Base-by-base conservation (phyloP, 208 protist species). In the Trypanosoma theileri region DNA sequence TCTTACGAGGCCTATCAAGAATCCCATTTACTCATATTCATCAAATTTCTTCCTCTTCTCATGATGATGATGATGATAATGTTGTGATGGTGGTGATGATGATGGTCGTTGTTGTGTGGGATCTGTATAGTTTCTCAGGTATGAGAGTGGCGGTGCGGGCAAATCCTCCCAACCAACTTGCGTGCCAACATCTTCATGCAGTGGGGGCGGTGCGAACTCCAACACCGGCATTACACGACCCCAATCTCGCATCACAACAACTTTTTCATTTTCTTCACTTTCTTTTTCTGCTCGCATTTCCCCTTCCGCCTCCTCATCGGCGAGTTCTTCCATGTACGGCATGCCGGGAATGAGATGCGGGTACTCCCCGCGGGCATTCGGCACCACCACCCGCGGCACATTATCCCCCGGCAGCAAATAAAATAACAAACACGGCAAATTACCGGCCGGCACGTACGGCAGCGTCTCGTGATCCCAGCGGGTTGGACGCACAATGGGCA, bases 341-440 rank as follows among this genome's bases (percentile, higher is more conserved):
- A 92, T 74, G 6, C 89, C 89, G 3, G 86, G 82, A 17, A 89
- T 79, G 12, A 95, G 72, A 12, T 84, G 44, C 0, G 63, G 65
- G 60, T 86, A 95, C 77, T 89, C 89, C 16, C 89, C 89, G 11
- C 89, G 81, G 13, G 81, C 75, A 50, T 95, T 92, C 28, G 86
- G 86, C 66, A 87, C 83, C 19, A 59, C 67, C 40, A 89, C 79
- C 10, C 86, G 86, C 69, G 73, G 81, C 17, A 92, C 81, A 0
- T 72, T 59, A 44, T 91, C 83, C 26, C 81, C 84, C 0, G 89
- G 89, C 14, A 95, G 73, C n/a, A 86, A 58, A 58, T 95, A 95
- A 59, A 90, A 88, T 35, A 95, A n/a, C 17, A 90, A 66, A 72
- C 89, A 92, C 28, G 86, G 85, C 13, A 66, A 57, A 1, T 28